Percentiles rank a stretch among this genome's conserved stretches.
phyloP scores from a whole-genome alignment of 768 basidiomycete species.

The Candolleomyces eurysporus region DNA sequence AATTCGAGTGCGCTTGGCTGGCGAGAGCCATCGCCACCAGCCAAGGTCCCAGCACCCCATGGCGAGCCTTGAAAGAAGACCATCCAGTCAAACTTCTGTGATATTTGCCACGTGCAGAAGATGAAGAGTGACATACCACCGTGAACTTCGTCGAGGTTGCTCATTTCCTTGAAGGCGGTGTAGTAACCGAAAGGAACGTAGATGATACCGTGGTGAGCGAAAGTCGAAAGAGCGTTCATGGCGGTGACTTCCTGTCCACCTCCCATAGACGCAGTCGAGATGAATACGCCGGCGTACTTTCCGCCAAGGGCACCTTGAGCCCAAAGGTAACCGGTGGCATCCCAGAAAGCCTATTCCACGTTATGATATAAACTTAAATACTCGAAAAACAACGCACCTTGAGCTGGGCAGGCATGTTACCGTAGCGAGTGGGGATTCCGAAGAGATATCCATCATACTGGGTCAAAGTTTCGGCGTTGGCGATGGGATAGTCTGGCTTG shows the following conservation, averaged over 20 bases:
- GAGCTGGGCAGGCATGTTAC: conserved; percentile 78
- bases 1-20: conserved; percentile 58
- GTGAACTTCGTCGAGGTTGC: conserved; percentile 49
- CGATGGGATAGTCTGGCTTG: conserved; percentile 70
- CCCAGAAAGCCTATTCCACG: conserved; percentile 65
- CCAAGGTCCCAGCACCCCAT: conserved; percentile 78
- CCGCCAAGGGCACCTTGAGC: conserved; percentile 51
- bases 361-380: neutral
- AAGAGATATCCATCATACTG: conserved; percentile 72
- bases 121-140: conserved; percentile 45
- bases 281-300: conserved; percentile 69
- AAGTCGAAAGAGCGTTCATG: conserved; percentile 43
- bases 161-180: conserved; percentile 24
- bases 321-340: conserved; percentile 70
- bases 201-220: conserved; percentile 61
- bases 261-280: conserved; percentile 62
- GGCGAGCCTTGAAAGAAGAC: conserved; percentile 52
- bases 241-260: conserved; percentile 69
- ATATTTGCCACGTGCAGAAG: neutral
- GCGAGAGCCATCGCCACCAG: conserved; percentile 54
- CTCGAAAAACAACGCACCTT: conserved; percentile 41
- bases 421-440: conserved; percentile 80
- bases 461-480: conserved; percentile 50
- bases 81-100: neutral
- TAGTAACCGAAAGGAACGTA: conserved; percentile 39